Base-by-base conservation (phyloP, 1,139 yeast species). In the Diutina pseudorugosa region DNA sequence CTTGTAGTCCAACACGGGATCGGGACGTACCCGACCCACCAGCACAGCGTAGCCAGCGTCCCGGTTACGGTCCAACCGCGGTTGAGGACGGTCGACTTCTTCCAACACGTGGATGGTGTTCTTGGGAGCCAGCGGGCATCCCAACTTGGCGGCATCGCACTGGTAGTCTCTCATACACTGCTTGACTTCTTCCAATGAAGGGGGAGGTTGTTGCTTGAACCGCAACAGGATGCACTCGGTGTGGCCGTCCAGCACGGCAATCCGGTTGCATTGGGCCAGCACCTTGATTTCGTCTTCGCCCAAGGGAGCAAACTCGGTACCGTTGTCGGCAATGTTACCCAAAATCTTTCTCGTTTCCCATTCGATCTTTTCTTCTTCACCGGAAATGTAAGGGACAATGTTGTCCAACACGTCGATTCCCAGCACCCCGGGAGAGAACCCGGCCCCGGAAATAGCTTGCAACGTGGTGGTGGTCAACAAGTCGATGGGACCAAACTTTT, bases 361-460 rank as follows among this genome's bases (percentile, higher is more conserved):
- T 71, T 94, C 98, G 60, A 93, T 89, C 73, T 93, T 93, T 60
- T 94, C 99, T 72, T 93, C 99, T 71, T 93, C 99, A 51, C 98
- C 97, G 57, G 93, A 78, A 63, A 93, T 93, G 75, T 74, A 91
- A 51, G 99, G 99, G 53, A 93, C 89, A 60, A 93, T 78, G 72
- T 93, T 93, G 71, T 93, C 99, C 62, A 93, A 77, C 53, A 93
- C 83, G 65, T 93, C 98, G 70, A 93, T 91, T 56, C 95, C 94
- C 27, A 96, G 82, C 52, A 91, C 96, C 66, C 99, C 99, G 50
- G 99, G 99, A 14, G 96, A 87, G 69, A 88, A 93, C 2, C 99
- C 99, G 27, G 95, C 98, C 60, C 99, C 99, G 8, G 98, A 90
- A 58, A 93, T 88, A 48, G 98, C 98, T 69, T 93, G 99, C 69